These are phyloP conservation scores for Aphanocladium album DNA, from an alignment of 2,329 filamentous ascomycete species.

Conservation along the genomic window DNA sequence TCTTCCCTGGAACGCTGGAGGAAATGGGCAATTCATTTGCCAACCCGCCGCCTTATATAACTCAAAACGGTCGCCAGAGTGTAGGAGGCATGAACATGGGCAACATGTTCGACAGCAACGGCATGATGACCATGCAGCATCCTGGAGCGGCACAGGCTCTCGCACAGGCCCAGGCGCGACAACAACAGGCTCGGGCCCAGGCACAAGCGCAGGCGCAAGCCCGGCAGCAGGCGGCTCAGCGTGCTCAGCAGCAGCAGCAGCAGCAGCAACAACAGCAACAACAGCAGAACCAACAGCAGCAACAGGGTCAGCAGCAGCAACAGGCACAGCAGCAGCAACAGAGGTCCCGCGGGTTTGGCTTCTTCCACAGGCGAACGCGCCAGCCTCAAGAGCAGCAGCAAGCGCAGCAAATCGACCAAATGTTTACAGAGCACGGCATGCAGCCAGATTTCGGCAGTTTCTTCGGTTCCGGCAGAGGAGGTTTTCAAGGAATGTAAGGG, in stretches of 20 bases:
- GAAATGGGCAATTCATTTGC: conserved; percentile 71
- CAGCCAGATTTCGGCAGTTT: conserved; percentile 43
- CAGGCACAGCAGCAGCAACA: conserved; percentile 29
- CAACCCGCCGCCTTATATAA: conserved; percentile 65
- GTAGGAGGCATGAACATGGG: conserved; percentile 39
- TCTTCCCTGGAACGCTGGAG: conserved; percentile 50
- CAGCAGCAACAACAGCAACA: conserved; percentile 17
- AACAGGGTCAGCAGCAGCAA: conserved; percentile 25
- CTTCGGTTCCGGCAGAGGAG: conserved; percentile 39
- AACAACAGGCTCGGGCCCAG: conserved; percentile 25
- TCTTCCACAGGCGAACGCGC: conserved; percentile 20
- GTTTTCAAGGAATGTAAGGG: conserved; percentile 39
- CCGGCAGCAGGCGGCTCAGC: conserved; percentile 9
- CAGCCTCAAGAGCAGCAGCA: conserved; percentile 22
- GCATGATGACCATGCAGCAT: conserved; percentile 35
- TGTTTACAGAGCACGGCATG: conserved; percentile 44
- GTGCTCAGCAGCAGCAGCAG: conserved; percentile 23
- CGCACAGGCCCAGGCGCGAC: conserved; percentile 23
- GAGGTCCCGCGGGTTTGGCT: conserved; percentile 26
- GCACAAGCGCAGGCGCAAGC: conserved; percentile 22
- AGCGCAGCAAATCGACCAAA: conserved; percentile 43
- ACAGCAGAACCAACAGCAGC: conserved; percentile 25
- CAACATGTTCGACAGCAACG: conserved; percentile 39
- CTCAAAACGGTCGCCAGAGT: conserved; percentile 38
- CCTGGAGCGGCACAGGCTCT: conserved; percentile 25